Conservation (phyloP, 441 rosid species). For the Populus hybrid region DNA sequence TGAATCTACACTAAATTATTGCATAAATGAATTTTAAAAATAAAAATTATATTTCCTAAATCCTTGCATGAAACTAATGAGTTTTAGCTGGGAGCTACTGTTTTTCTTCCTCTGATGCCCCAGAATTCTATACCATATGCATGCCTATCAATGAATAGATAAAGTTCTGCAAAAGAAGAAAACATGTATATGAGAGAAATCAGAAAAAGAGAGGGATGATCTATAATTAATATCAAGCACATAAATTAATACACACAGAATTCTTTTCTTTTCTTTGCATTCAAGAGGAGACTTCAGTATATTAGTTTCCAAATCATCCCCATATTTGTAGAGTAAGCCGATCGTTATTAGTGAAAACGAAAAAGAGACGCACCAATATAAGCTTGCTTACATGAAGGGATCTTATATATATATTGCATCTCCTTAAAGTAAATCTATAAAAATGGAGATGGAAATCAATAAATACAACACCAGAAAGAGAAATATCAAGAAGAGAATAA, state of each 20-base stretch:
- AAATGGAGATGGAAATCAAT: background rate
- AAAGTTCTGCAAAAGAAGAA: background rate
- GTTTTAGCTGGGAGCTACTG: background rate
- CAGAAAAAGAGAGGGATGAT: background rate
- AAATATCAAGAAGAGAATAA: constrained; percentile 9
- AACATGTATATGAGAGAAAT: background rate
- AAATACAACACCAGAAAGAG: background rate
- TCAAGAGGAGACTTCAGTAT: background rate
- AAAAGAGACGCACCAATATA: background rate
- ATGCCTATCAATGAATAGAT: background rate
- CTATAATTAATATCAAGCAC: background rate
- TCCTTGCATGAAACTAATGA: background rate
- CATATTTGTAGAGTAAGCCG: background rate
- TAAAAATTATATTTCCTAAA: background rate
- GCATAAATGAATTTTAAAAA: background rate
- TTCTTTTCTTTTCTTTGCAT: background rate
- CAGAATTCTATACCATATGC: background rate
- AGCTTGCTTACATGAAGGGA: background rate
- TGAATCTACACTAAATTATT: background rate
- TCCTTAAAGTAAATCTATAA: background rate
- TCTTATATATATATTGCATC: background rate
- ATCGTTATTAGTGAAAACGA: background rate
- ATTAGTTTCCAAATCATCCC: background rate
- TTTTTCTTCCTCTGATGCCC: background rate
- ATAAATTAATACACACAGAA: background rate